phyloP scores from a whole-genome alignment of 768 basidiomycete genomes.

The Panaeolus cyanescens region DNA sequence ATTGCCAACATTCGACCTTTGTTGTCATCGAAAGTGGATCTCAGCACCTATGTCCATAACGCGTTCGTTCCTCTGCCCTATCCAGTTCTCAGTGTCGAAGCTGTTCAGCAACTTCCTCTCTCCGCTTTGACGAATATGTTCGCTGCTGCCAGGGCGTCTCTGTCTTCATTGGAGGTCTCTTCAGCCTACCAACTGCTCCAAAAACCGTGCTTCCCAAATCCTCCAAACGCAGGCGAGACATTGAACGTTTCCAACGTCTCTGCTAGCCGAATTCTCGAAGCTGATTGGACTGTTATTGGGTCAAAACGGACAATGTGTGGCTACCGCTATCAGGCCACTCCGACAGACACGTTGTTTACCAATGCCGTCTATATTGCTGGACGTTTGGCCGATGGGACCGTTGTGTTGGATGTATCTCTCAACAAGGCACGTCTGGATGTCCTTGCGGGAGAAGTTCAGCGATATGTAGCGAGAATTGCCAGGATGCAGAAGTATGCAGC shows the following conservation, averaged over 20 bases:
- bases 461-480: background rate
- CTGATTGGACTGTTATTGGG: constrained; percentile 38
- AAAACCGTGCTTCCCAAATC: constrained; percentile 30
- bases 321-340: constrained; percentile 39
- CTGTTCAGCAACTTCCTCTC: constrained; percentile 30
- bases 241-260: constrained; percentile 41
- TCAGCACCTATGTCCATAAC: constrained; percentile 33
- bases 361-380: constrained; percentile 42
- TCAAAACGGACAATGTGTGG: constrained; percentile 35
- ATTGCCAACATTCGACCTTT: constrained; percentile 38
- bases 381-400: constrained; percentile 35
- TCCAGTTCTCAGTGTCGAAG: constrained; percentile 35
- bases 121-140: constrained; percentile 25
- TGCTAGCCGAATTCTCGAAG: constrained; percentile 39
- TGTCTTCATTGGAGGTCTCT: constrained; percentile 30
- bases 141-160: constrained; percentile 16
- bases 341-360: constrained; percentile 32
- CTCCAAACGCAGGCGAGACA: constrained; percentile 35
- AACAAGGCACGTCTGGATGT: constrained; percentile 29
- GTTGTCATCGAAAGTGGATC: constrained; percentile 17
- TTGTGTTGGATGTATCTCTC: constrained; percentile 40
- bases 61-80: constrained; percentile 42
- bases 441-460: constrained; percentile 29
- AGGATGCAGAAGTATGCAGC: background rate
- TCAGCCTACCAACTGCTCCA: constrained; percentile 28